Evolutionary conservation across 371 early-diverging fungal species (phyloP).

Genomic region (Saksenaea vasiformis): DNA sequence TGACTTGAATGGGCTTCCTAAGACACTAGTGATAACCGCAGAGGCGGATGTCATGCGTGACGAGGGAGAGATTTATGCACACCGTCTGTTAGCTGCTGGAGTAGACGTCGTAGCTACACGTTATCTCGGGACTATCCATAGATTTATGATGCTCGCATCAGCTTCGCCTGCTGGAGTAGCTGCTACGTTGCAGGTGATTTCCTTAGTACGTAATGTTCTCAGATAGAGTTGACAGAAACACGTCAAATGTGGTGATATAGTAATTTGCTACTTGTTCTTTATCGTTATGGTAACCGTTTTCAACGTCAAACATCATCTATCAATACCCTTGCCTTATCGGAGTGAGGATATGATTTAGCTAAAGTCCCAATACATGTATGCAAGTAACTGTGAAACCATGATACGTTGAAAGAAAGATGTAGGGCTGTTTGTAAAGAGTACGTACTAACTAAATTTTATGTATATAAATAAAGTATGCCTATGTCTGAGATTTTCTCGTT

Average conservation of each 20-base stretch:
- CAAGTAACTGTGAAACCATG: no score
- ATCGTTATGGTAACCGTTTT: no score
- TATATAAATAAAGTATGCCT: no score
- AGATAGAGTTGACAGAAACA: neutral
- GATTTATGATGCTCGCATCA: constrained; percentile 21
- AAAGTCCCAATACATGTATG: no score
- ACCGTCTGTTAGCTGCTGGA: constrained; percentile 25
- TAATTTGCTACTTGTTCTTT: neutral
- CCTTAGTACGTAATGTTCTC: neutral
- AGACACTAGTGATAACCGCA: constrained; percentile 32
- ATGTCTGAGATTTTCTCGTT: no score
- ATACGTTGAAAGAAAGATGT: no score
- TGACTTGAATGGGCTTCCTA: constrained; percentile 29
- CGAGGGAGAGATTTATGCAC: constrained; percentile 40
- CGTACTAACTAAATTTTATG: no score
- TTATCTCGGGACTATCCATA: constrained; percentile 24
- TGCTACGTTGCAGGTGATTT: neutral
- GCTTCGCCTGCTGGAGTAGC: neutral
- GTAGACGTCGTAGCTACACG: constrained; percentile 19
- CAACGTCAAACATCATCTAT: no score
- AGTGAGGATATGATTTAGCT: no score
- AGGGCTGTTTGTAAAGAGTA: no score
- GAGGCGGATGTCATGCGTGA: constrained; percentile 40
- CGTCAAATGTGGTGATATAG: neutral
- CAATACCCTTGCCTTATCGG: no score